Base-by-base conservation (phyloP, 305 asterid genomes). In the Solanum chacoense region DNA sequence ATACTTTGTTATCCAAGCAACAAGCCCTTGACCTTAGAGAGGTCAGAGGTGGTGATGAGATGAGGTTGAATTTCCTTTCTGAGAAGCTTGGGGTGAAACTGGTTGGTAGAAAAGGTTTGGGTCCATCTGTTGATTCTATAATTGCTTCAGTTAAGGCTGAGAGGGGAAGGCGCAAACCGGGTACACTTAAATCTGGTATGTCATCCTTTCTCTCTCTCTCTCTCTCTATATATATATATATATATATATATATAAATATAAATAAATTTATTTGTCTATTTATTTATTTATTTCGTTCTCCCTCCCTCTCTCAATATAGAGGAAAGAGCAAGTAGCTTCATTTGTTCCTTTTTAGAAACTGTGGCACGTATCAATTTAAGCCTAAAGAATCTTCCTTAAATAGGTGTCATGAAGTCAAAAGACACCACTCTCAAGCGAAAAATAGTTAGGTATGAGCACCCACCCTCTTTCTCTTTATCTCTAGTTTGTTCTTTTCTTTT, bases 1-100 rank as follows among this genome's bases (percentile, higher is more conserved):
- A 95, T 90, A 93, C 96, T 9, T 76, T 96, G 77, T 88, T 97
- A 90, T 89, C 96, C 45, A 95, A 91, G 93, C 94, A 94, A 89
- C 98, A 96, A 90, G 99, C 96, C 65, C 95, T 94, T 88, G 98
- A 97, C 89, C 94, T 96, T 85, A 95, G 99, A 93, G 99, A 97
- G 92, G 96, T 96, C 88, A 95, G 98, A 91, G 99, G 99, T 67
- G 99, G 98, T 88, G 98, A 97, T 88, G 98, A 94, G 69, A 91
- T 90, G 91, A 92, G 98, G 93, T 69, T 96, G 90, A 91, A 94
- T 93, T 92, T 93, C 90, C 96, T 97, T 38, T 78, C 91, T 28
- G 96, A 95, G 89, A 95, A 92, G 91, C 88, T 96, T 90, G 98
- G 98, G 38, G 95, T 94, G 91, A 97, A 94, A 92, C 93, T 97